Percentiles rank a stretch among this genome's conserved stretches.
phyloP scores from a whole-genome alignment of 75 land plant genomes.

The Picea sitchensis region DNA sequence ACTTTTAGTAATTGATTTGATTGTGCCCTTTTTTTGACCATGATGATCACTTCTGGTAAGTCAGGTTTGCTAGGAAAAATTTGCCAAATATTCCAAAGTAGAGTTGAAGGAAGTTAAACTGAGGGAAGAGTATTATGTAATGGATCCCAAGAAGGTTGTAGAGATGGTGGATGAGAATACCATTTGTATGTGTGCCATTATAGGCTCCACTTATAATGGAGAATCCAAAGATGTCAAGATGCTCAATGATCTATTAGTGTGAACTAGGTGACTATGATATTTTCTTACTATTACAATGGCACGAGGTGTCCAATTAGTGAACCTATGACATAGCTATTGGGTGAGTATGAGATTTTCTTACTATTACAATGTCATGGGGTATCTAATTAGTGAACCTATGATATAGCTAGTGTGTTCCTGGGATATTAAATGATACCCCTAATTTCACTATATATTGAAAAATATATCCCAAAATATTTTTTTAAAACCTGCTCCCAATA shows the following conservation, averaged over 20 bases:
- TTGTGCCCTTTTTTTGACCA: background rate
- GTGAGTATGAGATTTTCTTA: too few species aligned
- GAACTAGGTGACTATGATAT: constrained; percentile 36
- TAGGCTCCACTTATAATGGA: constrained; percentile 45
- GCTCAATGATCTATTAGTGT: constrained; percentile 21
- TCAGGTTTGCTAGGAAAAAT: constrained; percentile 33
- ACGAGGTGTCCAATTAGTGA: too few species aligned
- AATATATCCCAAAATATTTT: too few species aligned
- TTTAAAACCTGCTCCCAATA: too few species aligned
- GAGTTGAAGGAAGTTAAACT: constrained; percentile 33
- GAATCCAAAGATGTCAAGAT: constrained; percentile 41
- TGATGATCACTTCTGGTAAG: background rate
- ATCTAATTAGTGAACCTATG: too few species aligned
- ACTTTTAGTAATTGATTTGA: background rate
- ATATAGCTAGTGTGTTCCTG: too few species aligned
- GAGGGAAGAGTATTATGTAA: constrained; percentile 33
- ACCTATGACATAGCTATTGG: too few species aligned
- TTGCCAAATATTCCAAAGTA: constrained; percentile 33
- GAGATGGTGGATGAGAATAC: constrained; percentile 48
- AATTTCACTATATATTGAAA: too few species aligned
- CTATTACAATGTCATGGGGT: too few species aligned
- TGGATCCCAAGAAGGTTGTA: constrained; percentile 39
- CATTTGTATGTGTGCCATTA: constrained; percentile 35
- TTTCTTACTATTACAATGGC: too few species aligned
- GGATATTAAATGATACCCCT: too few species aligned